Percentiles rank a stretch among this genome's conserved stretches.
Evolutionary conservation across 306 rosid genomes (phyloP).

Genomic region (Calophaca sinica): DNA sequence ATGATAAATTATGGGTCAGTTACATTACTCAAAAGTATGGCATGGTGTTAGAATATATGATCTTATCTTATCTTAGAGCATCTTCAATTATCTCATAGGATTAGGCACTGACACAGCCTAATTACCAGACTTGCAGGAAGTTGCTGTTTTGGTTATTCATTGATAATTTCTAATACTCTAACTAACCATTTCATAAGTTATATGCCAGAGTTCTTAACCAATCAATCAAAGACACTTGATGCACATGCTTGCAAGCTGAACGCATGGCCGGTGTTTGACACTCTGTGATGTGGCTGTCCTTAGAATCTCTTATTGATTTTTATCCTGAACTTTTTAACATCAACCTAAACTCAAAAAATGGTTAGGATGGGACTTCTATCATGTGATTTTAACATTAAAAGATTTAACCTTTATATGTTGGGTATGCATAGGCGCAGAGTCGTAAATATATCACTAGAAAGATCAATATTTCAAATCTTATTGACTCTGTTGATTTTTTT

Average conservation of each 20-base stretch:
- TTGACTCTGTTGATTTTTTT: background rate
- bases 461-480: conserved; percentile 1
- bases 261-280: background rate
- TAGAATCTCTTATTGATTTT: background rate
- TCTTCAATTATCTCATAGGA: too few species aligned
- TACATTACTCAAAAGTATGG: too few species aligned
- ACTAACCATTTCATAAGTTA: conserved; percentile 11
- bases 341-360: background rate
- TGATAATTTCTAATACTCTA: conserved; percentile 29
- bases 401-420: background rate
- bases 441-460: background rate
- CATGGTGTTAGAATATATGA: background rate
- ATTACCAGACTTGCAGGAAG: background rate
- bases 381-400: conserved; percentile 1
- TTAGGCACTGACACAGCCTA: background rate
- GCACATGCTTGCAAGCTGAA: background rate
- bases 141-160: background rate
- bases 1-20: too few species aligned
- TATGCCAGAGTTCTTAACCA: background rate
- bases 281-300: background rate
- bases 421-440: background rate
- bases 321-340: background rate
- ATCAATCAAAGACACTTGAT: conserved; percentile 20
- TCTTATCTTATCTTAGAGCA: background rate
- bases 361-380: background rate